Base-by-base conservation (phyloP, 1,139 yeast species). In the Starmera stellimalicola region DNA sequence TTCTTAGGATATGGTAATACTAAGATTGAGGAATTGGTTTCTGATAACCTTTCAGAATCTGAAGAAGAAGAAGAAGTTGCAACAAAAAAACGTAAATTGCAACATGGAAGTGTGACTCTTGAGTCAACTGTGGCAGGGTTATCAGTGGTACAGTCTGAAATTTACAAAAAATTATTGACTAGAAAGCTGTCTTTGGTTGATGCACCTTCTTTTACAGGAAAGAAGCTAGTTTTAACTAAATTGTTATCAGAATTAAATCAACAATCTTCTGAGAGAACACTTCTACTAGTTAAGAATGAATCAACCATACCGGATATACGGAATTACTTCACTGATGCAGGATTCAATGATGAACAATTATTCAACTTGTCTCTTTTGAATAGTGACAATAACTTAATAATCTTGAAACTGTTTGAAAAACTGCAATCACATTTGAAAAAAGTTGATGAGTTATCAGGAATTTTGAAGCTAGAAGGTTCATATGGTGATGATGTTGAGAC, bases 191-290 rank as follows among this genome's bases (percentile, higher is more conserved):
- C 63, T 3, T 39, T 66, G 7, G 47, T 69, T 5, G 56, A 55
- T 29, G 73, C 73, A 0, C 62, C 68, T 1, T 64, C 71, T 2
- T 73, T 73, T 2, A 60, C 73, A 0, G 76, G 75, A 3, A 69
- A 68, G 44, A 46, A 55, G 2, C 50, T 53, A 18, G 41, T 55
- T 6, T 26, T 56, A 7, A 39, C 41, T 12, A 41, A 49, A 12
- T 29, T 64, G 6, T 33, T 41, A 18, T 39, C 43, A 15, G 59
- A 57, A 34, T 51, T 44, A 31, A 22, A 22, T 8, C 11, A 22
- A n/a, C n/a, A n/a, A n/a, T 53, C 60, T 2, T 31, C 39, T 2
- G 62, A 63, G 30, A 50, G 62, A 19, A 54, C 57, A 0, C 38
- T 71, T 24, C 46, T 72, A 0, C 43, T 72, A 3, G 44, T 62